A percentile compares a stretch with the other conserved stretches of the same genome.
Conservation (phyloP, 495 filamentous ascomycete genomes). For the Aspergillus leporis region DNA sequence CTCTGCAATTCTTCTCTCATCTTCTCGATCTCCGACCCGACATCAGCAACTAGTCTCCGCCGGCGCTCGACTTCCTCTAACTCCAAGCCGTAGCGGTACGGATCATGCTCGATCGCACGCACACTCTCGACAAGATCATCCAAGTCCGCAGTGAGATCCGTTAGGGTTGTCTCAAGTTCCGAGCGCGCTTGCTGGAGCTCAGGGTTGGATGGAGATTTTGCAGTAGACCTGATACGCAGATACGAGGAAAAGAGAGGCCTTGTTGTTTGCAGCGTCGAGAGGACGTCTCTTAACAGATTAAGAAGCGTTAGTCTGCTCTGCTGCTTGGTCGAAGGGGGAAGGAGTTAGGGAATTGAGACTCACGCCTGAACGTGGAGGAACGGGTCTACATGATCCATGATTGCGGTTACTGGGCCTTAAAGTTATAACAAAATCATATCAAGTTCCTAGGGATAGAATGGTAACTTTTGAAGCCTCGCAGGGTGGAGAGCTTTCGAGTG, state of each 20-base stretch:
- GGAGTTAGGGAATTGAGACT: constrained; percentile 22
- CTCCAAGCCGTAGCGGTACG: constrained; percentile 84
- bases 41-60: constrained; percentile 81
- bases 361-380: constrained; percentile 94
- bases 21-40: constrained; percentile 82
- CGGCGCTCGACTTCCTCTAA: constrained; percentile 79
- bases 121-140: constrained; percentile 87
- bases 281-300: constrained; percentile 67
- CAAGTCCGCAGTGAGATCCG: constrained; percentile 80
- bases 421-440: not conserved
- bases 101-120: constrained; percentile 83
- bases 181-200: constrained; percentile 81
- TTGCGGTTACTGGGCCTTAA: constrained; percentile 1
- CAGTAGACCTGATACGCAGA: constrained; percentile 88
- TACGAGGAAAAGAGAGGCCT: constrained; percentile 91
- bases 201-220: constrained; percentile 68
- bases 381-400: constrained; percentile 75
- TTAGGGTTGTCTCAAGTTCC: constrained; percentile 78
- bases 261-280: constrained; percentile 73
- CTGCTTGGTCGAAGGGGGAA: constrained; percentile 1
- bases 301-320: constrained; percentile 13
- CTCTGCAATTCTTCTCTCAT: constrained; percentile 81
- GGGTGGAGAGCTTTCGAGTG: not conserved
- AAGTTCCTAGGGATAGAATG: not conserved
- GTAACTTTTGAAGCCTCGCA: not conserved